A percentile compares a stretch with the other conserved stretches of the same genome.
These are phyloP conservation scores for Microbotryum saponariae DNA, from an alignment of 1,284 basidiomycete species.

Conservation along the genomic window DNA sequence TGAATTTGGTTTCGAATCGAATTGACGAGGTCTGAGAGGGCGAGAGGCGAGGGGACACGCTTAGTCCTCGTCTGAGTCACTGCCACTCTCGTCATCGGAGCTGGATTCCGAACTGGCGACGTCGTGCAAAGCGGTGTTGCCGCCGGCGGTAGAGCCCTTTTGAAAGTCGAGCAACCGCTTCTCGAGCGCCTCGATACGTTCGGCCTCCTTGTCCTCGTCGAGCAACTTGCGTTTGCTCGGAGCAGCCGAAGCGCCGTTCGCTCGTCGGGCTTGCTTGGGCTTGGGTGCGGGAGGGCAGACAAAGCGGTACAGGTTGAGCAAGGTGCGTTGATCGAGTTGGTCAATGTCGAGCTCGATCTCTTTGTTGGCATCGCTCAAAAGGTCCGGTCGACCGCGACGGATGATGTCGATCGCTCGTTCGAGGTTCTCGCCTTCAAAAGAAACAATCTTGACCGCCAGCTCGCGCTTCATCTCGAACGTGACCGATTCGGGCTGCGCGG, in stretches of 20 bases:
- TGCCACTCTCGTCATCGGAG: slow-evolving; percentile 52
- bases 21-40: slow-evolving; percentile 45
- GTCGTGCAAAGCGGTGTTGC: slow-evolving; percentile 11
- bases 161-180: slow-evolving; percentile 69
- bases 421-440: slow-evolving; percentile 42
- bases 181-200: slow-evolving; percentile 81
- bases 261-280: slow-evolving; percentile 53
- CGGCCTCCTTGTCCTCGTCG: slow-evolving; percentile 79
- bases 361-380: slow-evolving; percentile 69
- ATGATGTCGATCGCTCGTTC: slow-evolving; percentile 58
- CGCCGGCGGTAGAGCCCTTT: slow-evolving; percentile 40
- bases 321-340: slow-evolving; percentile 67
- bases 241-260: slow-evolving; percentile 59
- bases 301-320: slow-evolving; percentile 87
- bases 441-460: slow-evolving; percentile 74
- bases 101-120: slow-evolving; percentile 36
- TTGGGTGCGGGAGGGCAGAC: slow-evolving; percentile 56
- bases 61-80: slow-evolving; percentile 62
- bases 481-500: slow-evolving; percentile 56
- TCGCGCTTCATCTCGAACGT: slow-evolving; percentile 95
- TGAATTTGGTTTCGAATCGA: no score
- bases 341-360: slow-evolving; percentile 97
- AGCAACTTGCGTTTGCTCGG: slow-evolving; percentile 55
- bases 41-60: slow-evolving; percentile 57
- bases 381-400: slow-evolving; percentile 67